These are phyloP conservation scores for Botrytis fabae DNA, from an alignment of 2,329 filamentous ascomycete species.

Conservation along the genomic window DNA sequence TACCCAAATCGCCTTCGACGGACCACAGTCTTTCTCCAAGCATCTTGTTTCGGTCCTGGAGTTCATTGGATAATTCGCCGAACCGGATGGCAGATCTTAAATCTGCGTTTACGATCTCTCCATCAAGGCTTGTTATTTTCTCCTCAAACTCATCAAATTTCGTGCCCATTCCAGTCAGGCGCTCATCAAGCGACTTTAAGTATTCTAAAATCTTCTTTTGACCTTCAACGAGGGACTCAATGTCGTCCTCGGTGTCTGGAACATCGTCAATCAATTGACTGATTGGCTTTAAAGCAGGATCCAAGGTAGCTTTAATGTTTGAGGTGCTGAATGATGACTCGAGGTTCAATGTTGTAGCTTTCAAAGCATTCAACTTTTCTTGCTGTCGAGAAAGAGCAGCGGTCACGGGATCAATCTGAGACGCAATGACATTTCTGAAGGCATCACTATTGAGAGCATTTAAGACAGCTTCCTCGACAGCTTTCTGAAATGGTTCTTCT, in stretches of 20 bases:
- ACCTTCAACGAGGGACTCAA: constrained; percentile 25
- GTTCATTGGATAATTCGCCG: constrained; percentile 34
- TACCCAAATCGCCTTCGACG: constrained; percentile 31
- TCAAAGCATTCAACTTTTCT: constrained; percentile 33
- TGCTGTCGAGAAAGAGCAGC: constrained; percentile 28
- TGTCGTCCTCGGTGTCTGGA: constrained; percentile 27
- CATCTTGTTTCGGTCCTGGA: constrained; percentile 33
- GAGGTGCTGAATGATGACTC: constrained; percentile 29
- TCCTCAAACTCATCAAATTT: constrained; percentile 28
- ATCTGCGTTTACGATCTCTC: constrained; percentile 29
- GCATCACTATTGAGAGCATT: constrained; percentile 30
- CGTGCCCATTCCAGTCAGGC: constrained; percentile 24
- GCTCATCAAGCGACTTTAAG: constrained; percentile 26
- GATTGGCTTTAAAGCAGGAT: constrained; percentile 28
- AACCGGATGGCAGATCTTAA: constrained; percentile 33
- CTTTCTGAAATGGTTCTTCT: constrained; percentile 27
- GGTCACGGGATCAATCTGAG: constrained; percentile 30
- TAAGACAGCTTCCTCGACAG: constrained; percentile 30
- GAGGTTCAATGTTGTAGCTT: constrained; percentile 31
- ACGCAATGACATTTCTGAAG: constrained; percentile 32
- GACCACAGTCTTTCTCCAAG: constrained; percentile 30
- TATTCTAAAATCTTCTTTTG: constrained; percentile 26
- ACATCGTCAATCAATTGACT: constrained; percentile 25
- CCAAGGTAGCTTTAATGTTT: constrained; percentile 25
- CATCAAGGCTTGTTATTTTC: constrained; percentile 27